Evolutionary conservation across 495 filamentous ascomycete species (phyloP), one percentile per base, ranked within the genome.

Genomic region (Xylaria venustula): DNA sequence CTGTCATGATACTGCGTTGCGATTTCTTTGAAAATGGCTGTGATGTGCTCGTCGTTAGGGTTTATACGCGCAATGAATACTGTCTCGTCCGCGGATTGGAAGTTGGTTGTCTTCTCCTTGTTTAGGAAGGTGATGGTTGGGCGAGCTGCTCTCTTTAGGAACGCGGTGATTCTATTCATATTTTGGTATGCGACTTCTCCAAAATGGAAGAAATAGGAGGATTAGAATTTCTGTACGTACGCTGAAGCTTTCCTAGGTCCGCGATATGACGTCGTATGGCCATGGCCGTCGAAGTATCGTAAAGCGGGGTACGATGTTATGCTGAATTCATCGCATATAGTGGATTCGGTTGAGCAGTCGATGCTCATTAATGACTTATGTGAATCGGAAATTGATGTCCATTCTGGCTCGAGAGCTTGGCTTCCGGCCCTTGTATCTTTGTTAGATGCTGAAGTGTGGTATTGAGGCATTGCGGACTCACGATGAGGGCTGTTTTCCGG

Each of bases 241-340:
- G 70, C 34, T n/a, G 67, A 47, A 2, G 74, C 67, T 44, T 64
- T 73, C 45, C 77, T 71, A 9, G 75, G 71, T 7, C 79, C 79
- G 46, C 76, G 72, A 55, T 81, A 81, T 42, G 75, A 54, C 14
- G 56, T 65, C 26, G 61, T 65, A 11, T 62, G 60, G 0, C 73
- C 67, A 15, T 71, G 58, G 40, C 67, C 66, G 34, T 69, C 63
- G 57, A 78, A 80, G n/a, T 80, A 69, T 9, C 79, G 74, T 25
- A 83, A 70, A 9, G 81, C 68, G 7, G 81, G 81, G 62, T 78
- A 82, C 12, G 78, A 79, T 3, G 71, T 67, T 22, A 83, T 64
- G 15, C 64, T 65, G 51, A 72, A 67, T 51, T 75, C 67, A 44
- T 63, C 41, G 57, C 80, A 82, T 23, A 80, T 53, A 11, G 68